A percentile compares a stretch with the other conserved stretches of the same genome.
Conservation (phyloP, 2,329 filamentous ascomycete genomes). For the Trichophyton simii region DNA sequence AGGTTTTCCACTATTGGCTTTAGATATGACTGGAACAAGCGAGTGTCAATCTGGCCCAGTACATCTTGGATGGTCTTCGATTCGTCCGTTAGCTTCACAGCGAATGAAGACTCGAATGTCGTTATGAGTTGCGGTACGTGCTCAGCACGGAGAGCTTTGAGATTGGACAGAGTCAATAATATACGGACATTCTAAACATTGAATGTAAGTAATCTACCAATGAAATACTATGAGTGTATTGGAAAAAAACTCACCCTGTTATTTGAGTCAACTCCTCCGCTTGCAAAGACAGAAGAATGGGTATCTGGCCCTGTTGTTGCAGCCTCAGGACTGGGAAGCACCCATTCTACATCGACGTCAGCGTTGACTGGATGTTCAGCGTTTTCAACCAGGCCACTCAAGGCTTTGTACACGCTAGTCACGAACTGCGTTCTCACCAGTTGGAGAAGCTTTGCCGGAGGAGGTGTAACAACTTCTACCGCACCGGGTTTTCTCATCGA, state of each 20-base stretch:
- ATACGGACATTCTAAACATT: constrained; percentile 66
- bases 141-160: constrained; percentile 67
- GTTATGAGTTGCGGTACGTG: constrained; percentile 79
- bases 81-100: constrained; percentile 87
- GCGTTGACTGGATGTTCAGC: constrained; percentile 63
- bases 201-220: neutral
- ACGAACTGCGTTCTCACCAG: constrained; percentile 89
- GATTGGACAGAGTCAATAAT: constrained; percentile 84
- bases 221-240: constrained; percentile 45
- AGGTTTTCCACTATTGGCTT: constrained; percentile 59
- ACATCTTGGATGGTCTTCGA: constrained; percentile 84
- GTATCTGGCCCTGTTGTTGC: constrained; percentile 21
- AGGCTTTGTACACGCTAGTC: constrained; percentile 79
- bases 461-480: constrained; percentile 68
- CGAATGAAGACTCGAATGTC: constrained; percentile 88
- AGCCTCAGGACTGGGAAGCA: constrained; percentile 33
- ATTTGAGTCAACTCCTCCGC: constrained; percentile 41
- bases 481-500: constrained; percentile 62
- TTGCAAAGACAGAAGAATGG: constrained; percentile 31
- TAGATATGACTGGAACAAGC: constrained; percentile 87
- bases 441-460: constrained; percentile 74
- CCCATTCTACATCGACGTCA: constrained; percentile 43
- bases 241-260: constrained; percentile 36
- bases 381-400: constrained; percentile 95
- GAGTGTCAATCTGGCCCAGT: constrained; percentile 75